phyloP scores from a whole-genome alignment of 805 yeast species.

The Saccharomycopsis javanensis region DNA sequence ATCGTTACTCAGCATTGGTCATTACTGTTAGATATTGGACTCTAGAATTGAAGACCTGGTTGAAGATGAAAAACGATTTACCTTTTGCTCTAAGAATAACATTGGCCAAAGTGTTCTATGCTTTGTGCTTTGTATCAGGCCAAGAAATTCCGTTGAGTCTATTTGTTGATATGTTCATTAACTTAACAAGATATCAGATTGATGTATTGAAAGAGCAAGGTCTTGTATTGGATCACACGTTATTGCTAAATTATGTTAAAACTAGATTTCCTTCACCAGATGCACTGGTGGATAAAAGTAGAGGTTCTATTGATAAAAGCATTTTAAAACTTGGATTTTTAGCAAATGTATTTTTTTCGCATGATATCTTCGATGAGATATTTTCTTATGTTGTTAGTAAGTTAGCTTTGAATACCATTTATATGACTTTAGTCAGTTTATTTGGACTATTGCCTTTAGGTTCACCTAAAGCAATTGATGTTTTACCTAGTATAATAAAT shows the following conservation, averaged over 20 bases:
- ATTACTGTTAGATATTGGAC: constrained; percentile 79
- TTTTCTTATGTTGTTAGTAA: constrained; percentile 43
- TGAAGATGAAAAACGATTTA: constrained; percentile 68
- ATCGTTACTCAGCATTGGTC: constrained; percentile 56
- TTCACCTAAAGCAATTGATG: constrained; percentile 38
- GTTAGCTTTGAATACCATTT: constrained; percentile 44
- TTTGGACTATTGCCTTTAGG: constrained; percentile 42
- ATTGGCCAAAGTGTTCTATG: constrained; percentile 60
- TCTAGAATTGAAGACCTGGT: constrained; percentile 68
- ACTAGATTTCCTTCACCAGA: constrained; percentile 39
- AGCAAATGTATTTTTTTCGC: constrained; percentile 47
- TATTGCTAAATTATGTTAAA: constrained; percentile 26
- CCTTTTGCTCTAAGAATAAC: constrained; percentile 56
- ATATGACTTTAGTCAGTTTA: constrained; percentile 42
- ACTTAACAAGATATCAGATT: constrained; percentile 37
- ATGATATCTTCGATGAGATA: constrained; percentile 33
- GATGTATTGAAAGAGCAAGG: constrained; percentile 24
- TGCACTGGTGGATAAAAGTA: constrained; percentile 34
- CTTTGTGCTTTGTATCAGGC: constrained; percentile 62
- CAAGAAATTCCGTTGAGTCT: constrained; percentile 52
- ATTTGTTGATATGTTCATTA: constrained; percentile 52
- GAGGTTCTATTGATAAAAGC: constrained; percentile 34
- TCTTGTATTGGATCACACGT: constrained; percentile 29
- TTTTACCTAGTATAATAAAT: constrained; percentile 59
- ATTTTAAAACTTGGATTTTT: constrained; percentile 42